Conservation (phyloP, 768 basidiomycete genomes). For the Kockovaella imperatae region DNA sequence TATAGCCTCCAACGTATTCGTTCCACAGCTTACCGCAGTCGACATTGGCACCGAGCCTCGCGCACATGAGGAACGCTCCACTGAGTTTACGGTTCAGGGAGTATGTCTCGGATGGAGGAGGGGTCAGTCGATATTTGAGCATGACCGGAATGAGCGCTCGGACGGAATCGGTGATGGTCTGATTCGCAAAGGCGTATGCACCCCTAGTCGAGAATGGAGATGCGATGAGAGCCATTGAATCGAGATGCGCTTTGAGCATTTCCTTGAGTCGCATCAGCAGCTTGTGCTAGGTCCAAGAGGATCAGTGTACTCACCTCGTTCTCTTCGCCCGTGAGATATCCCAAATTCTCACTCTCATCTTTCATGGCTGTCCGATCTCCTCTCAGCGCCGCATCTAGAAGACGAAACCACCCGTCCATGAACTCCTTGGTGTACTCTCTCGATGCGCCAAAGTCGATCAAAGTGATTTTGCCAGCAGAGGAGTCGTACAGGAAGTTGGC, state of each 20-base stretch:
- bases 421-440: slow-evolving; percentile 75
- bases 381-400: slow-evolving; percentile 71
- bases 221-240: slow-evolving; percentile 74
- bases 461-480: slow-evolving; percentile 49
- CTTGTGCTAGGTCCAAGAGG: not conserved
- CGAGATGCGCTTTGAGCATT: slow-evolving; percentile 80
- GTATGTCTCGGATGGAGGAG: slow-evolving; percentile 90
- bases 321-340: slow-evolving; percentile 85
- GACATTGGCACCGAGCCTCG: slow-evolving; percentile 62
- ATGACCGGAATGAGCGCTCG: slow-evolving; percentile 78
- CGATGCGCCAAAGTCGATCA: slow-evolving; percentile 95
- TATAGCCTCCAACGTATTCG: slow-evolving; percentile 51
- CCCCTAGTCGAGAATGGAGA: slow-evolving; percentile 72
- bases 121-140: slow-evolving; percentile 77
- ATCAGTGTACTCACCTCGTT: slow-evolving; percentile 53
- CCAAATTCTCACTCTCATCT: slow-evolving; percentile 67
- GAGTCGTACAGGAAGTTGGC: slow-evolving; percentile 89
- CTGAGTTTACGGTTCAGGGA: slow-evolving; percentile 66
- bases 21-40: slow-evolving; percentile 73
- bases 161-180: slow-evolving; percentile 64
- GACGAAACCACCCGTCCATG: slow-evolving; percentile 74
- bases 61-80: slow-evolving; percentile 49
- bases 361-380: slow-evolving; percentile 63
- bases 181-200: slow-evolving; percentile 65
- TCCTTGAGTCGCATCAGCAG: slow-evolving; percentile 40